A percentile compares a stretch with the other conserved stretches of the same genome.
These are phyloP conservation scores for Sungouiella thailandica DNA, from an alignment of 805 yeast genomes.

Conservation along the genomic window DNA sequence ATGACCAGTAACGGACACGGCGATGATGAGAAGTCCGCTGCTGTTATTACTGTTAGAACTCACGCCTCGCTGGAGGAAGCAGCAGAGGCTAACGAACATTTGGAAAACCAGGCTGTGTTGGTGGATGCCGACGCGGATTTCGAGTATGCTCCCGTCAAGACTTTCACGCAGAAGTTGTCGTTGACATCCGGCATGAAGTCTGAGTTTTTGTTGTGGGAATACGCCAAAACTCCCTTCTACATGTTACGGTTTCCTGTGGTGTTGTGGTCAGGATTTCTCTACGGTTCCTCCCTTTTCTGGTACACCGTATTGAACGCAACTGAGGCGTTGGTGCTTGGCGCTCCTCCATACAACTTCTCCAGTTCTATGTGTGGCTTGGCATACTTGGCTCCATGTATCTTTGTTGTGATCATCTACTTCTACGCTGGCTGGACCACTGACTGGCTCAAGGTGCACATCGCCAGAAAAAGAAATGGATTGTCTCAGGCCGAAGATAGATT, in stretches of 20 bases:
- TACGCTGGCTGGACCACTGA: constrained; percentile 14
- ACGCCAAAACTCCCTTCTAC: constrained; percentile 16
- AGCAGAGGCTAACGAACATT: constrained; percentile 3
- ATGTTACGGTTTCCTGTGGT: constrained; percentile 15
- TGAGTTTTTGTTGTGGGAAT: constrained; percentile 13
- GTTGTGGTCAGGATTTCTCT: constrained; percentile 18
- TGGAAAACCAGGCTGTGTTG: constrained; percentile 6
- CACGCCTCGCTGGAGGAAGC: constrained; percentile 4
- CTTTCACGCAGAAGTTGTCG: constrained; percentile 9
- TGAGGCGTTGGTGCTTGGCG: constrained; percentile 20
- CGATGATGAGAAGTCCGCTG: constrained; percentile 1
- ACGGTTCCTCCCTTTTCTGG: constrained; percentile 19
- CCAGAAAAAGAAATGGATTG: constrained; percentile 9
- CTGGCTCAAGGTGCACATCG: constrained; percentile 10
- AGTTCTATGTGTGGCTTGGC: constrained; percentile 19
- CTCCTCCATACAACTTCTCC: constrained; percentile 48
- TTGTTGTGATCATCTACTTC: constrained; percentile 11
- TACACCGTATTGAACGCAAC: constrained; percentile 21
- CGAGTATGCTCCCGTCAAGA: constrained; percentile 7
- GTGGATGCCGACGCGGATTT: constrained; percentile 4
- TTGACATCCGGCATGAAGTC: constrained; percentile 9
- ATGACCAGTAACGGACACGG: constrained; percentile 7
- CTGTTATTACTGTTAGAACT: constrained; percentile 1
- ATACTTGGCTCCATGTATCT: constrained; percentile 12
- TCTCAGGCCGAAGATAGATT: constrained; percentile 13